Conservation (phyloP, 2,329 filamentous ascomycete genomes). For the Aspergillus spinulosporus region DNA sequence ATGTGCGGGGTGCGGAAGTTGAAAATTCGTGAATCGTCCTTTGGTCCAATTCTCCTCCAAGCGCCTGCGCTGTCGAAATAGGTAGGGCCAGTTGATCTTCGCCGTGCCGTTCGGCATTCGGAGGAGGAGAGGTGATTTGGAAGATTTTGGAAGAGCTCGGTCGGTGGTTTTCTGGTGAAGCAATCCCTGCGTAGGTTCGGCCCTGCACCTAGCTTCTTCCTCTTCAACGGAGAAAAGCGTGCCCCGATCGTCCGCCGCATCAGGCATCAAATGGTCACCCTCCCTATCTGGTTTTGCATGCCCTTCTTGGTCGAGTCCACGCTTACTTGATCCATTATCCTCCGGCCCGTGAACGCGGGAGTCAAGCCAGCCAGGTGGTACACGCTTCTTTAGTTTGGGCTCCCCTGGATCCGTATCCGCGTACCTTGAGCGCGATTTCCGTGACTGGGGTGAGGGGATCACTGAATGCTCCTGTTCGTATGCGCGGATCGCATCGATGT, state of each 20-base stretch:
- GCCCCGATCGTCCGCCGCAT: slow-evolving; percentile 33
- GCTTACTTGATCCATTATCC: slow-evolving; percentile 4
- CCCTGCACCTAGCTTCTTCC: slow-evolving; percentile 21
- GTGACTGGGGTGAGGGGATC: slow-evolving; percentile 38
- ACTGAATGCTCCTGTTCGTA: slow-evolving; percentile 61
- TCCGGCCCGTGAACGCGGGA: slow-evolving; percentile 34
- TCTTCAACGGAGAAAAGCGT: slow-evolving; percentile 15
- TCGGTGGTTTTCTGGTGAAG: slow-evolving; percentile 14
- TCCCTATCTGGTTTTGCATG: slow-evolving; percentile 33
- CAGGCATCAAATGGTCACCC: slow-evolving; percentile 47
- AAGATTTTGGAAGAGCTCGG: slow-evolving; percentile 23
- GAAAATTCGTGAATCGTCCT: slow-evolving; percentile 80
- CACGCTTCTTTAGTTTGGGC: slow-evolving; percentile 55
- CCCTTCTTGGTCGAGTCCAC: slow-evolving; percentile 9
- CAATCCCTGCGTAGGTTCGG: slow-evolving; percentile 10
- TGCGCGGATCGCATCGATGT: slow-evolving; percentile 62
- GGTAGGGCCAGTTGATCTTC: slow-evolving; percentile 85
- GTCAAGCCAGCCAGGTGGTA: slow-evolving; percentile 47
- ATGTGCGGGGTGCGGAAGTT: slow-evolving; percentile 80
- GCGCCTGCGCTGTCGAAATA: slow-evolving; percentile 82
- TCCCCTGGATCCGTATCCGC: slow-evolving; percentile 52
- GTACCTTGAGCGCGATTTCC: slow-evolving; percentile 50
- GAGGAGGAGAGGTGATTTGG: slow-evolving; percentile 36
- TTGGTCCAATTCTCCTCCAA: slow-evolving; percentile 91
- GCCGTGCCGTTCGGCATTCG: slow-evolving; percentile 36